Evolutionary conservation across 345 rosid species (phyloP), one percentile per base, ranked within the genome.

Genomic region (Salix dunnii): DNA sequence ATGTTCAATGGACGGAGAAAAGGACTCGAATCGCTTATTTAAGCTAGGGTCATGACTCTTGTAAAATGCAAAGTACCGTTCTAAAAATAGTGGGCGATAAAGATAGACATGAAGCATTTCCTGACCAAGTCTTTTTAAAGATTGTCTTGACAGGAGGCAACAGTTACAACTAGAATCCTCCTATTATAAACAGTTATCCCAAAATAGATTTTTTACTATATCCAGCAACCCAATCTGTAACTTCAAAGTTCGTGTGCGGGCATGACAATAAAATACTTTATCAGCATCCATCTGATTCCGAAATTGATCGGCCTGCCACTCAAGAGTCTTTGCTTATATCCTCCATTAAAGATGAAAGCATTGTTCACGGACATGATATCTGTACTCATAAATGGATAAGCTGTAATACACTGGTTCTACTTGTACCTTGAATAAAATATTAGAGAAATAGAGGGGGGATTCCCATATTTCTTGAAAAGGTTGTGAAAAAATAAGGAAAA

Each of bases 1-100:
- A 36, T 58, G 64, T 25, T 46, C n/a, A 67, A 46, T 49, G 67
- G 71, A n/a, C 73, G 72, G 72, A 70, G 16, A n/a, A 58, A 23
- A 58, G 25, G 28, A n/a, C 16, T n/a, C 11, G 63, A 58, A 58
- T 25, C 16, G 28, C 63, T 23, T 58, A 23, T 3, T n/a, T 58
- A 23, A n/a, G 62, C 28, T 23, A 58, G 28, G 28, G 63, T 10
- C 27, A 58, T 58, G 25, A n/a, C 63, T 23, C 28, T 58, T 23
- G 63, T 13, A 58, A 58, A 25, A 9, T 58, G 63, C 27, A 58
- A 23, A 1, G 5, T 23, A 23, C 63, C 27, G 2, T 58, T 58
- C 63, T n/a, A 58, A 58, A 25, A 58, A 58, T 58, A 58, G 63
- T 10, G 63, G 12, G 62, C 28, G 23, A 3, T 58, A 58, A 23